phyloP scores from a whole-genome alignment of 768 basidiomycete species.

The Boletus reticuloceps region DNA sequence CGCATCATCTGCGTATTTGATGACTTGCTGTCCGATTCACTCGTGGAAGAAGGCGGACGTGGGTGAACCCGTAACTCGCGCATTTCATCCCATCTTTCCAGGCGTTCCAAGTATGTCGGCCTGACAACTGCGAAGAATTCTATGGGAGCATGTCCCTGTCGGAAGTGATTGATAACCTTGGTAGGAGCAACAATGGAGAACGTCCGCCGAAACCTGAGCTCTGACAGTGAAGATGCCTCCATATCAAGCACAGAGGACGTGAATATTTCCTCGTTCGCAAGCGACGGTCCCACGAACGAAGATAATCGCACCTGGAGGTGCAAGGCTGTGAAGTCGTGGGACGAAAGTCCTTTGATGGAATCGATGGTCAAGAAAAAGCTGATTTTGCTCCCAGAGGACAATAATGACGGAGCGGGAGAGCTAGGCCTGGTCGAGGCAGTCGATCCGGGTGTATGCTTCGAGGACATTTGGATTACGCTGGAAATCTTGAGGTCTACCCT shows the following conservation, averaged over 20 bases:
- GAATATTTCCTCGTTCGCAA: slow-evolving; percentile 78
- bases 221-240: slow-evolving; percentile 65
- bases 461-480: slow-evolving; percentile 56
- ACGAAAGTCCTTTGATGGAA: slow-evolving; percentile 82
- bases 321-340: slow-evolving; percentile 82
- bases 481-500: slow-evolving; percentile 81
- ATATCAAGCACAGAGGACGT: slow-evolving; percentile 74
- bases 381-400: slow-evolving; percentile 78
- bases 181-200: slow-evolving; percentile 76
- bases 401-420: slow-evolving; percentile 65
- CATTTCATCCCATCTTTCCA: slow-evolving; percentile 94
- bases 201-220: slow-evolving; percentile 79
- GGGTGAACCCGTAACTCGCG: slow-evolving; percentile 66
- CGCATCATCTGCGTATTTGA: slow-evolving; percentile 70
- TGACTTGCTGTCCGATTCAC: slow-evolving; percentile 37
- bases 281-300: slow-evolving; percentile 72
- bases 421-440: slow-evolving; percentile 67
- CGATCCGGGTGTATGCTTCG: slow-evolving; percentile 61
- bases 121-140: slow-evolving; percentile 87
- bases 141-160: slow-evolving; percentile 77
- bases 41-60: slow-evolving; percentile 31
- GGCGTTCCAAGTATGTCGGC: slow-evolving; percentile 80
- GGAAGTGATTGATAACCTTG: slow-evolving; percentile 70
- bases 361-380: slow-evolving; percentile 85
- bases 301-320: slow-evolving; percentile 90